Evolutionary conservation across 495 filamentous ascomycete species (phyloP).

Genomic region (Parathielavia appendiculata): DNA sequence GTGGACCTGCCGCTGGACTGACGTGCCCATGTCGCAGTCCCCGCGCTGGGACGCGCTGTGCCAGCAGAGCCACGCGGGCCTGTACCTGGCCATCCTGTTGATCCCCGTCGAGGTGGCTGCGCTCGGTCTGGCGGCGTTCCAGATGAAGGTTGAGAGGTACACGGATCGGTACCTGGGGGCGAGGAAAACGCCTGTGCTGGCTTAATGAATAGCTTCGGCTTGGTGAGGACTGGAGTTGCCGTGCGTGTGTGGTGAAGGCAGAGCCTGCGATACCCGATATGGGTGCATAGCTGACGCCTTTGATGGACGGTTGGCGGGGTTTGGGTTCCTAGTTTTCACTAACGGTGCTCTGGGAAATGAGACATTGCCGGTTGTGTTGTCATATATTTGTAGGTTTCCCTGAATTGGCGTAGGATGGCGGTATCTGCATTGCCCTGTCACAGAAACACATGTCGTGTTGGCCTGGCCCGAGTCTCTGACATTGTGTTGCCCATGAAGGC

Average conservation of each 20-base stretch:
- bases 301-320: no score
- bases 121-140: constrained; percentile 38
- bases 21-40: constrained; percentile 39
- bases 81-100: constrained; percentile 48
- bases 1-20: constrained; percentile 52
- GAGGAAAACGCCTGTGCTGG: constrained; percentile 22
- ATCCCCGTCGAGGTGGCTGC: constrained; percentile 47
- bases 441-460: background rate
- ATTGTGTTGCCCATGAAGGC: background rate
- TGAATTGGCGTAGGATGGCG: background rate
- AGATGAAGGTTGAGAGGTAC: constrained; percentile 38
- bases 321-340: background rate
- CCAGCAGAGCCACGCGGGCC: constrained; percentile 43
- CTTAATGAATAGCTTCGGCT: background rate
- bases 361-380: background rate
- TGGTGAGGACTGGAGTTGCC: no score
- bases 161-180: constrained; percentile 22
- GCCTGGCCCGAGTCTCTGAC: background rate
- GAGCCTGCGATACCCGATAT: no score
- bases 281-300: no score
- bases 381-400: background rate
- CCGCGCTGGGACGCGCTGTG: constrained; percentile 49
- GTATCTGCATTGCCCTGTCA: background rate
- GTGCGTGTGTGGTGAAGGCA: no score
- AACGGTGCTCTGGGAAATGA: background rate